Percentiles rank a stretch among this genome's conserved stretches.
Evolutionary conservation across 441 rosid species (phyloP).

Genomic region (Pelargonium citronellum): DNA sequence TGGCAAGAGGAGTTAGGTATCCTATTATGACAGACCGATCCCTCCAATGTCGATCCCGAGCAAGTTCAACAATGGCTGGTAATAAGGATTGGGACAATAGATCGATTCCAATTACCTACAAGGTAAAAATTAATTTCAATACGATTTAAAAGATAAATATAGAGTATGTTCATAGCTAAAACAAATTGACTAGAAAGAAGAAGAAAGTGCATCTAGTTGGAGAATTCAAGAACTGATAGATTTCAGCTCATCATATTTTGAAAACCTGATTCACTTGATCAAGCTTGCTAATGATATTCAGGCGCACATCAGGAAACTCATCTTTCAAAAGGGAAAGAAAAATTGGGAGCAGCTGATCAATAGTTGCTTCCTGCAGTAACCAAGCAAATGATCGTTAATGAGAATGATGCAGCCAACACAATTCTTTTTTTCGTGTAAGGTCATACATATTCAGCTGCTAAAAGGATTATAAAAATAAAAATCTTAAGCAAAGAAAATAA

Average conservation of each 20-base stretch:
- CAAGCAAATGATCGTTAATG: constrained; percentile 3
- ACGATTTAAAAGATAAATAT: constrained; percentile 13
- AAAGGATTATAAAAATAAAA: no score
- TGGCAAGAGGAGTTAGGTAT: no score
- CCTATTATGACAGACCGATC: not conserved
- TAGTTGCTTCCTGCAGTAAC: constrained; percentile 72
- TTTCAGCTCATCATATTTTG: not conserved
- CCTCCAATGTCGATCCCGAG: constrained; percentile 21
- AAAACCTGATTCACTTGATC: constrained; percentile 97
- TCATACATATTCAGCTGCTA: not conserved
- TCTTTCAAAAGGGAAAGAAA: constrained; percentile 91
- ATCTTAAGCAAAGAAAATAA: no score
- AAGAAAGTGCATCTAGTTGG: not conserved
- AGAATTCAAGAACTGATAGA: no score
- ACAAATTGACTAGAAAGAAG: no score
- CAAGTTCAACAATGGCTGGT: constrained; percentile 98
- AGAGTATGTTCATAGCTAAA: constrained; percentile 28
- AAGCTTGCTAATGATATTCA: constrained; percentile 92
- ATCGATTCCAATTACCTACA: constrained; percentile 94
- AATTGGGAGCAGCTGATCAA: constrained; percentile 89
- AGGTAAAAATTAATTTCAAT: not conserved
- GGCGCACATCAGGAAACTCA: constrained; percentile 92
- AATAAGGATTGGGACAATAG: constrained; percentile 80
- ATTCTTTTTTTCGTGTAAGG: not conserved
- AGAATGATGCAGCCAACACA: not conserved